phyloP scores from a whole-genome alignment of 2,329 filamentous ascomycete species.

The Neonectria punicea region DNA sequence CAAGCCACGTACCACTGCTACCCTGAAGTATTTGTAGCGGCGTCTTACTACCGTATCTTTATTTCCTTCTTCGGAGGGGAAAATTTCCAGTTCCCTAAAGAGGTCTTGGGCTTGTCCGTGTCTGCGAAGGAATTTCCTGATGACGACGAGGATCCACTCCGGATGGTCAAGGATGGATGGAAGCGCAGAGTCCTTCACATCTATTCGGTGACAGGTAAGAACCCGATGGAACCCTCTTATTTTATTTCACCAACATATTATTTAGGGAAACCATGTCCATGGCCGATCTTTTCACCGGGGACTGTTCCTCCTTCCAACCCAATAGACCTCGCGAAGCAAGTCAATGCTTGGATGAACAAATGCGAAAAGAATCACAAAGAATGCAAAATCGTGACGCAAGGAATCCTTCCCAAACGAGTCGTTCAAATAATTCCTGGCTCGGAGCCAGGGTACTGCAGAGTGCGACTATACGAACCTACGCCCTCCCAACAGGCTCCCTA shows the following conservation, averaged over 20 bases:
- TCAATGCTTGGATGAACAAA: conserved; percentile 17
- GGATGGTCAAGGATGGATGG: conserved; percentile 16
- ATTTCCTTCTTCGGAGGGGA: conserved; percentile 17
- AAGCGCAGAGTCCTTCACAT: conserved; percentile 17
- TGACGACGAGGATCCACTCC: conserved; percentile 15
- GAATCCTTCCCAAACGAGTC: conserved; percentile 14
- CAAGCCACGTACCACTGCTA: conserved; percentile 20
- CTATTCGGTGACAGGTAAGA: conserved; percentile 17
- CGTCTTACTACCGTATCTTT: conserved; percentile 12
- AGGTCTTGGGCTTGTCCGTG: conserved; percentile 15
- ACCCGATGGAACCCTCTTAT: too few species aligned
- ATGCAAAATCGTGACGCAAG: neutral
- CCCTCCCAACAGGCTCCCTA: conserved; percentile 9
- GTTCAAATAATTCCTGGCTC: conserved; percentile 19
- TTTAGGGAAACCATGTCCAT: conserved; percentile 22
- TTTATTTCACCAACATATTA: too few species aligned
- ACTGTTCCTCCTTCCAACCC: conserved; percentile 3
- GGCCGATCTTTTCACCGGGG: conserved; percentile 9
- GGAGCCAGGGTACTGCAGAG: conserved; percentile 11
- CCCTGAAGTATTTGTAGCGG: conserved; percentile 9
- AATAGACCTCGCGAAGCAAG: conserved; percentile 9
- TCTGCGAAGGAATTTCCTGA: conserved; percentile 20
- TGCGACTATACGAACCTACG: conserved; percentile 12
- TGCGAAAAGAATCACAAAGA: conserved; percentile 23
- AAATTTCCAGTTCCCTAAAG: neutral